These are phyloP conservation scores for Bryum argenteum DNA, from an alignment of 225 moss, liverwort and hornwort species.

Conservation along the genomic window DNA sequence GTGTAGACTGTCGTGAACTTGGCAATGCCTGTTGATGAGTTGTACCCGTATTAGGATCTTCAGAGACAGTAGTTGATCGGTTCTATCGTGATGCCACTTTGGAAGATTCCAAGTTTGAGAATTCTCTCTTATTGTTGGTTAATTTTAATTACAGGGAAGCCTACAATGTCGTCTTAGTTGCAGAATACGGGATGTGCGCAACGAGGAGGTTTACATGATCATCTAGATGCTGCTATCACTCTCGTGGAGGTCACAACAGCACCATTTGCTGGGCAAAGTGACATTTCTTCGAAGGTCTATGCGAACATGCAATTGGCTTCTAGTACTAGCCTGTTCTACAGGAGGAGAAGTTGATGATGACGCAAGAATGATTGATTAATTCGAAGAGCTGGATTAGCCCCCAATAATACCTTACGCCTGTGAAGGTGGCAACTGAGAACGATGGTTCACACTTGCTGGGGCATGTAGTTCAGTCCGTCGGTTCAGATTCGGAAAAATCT, in stretches of 20 bases:
- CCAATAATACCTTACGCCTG: slow-evolving; percentile 30
- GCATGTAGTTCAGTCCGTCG: slow-evolving; percentile 16
- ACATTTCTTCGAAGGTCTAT: slow-evolving; percentile 48
- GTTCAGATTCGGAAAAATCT: slow-evolving; percentile 13
- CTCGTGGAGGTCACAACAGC: slow-evolving; percentile 48
- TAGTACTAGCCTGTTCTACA: slow-evolving; percentile 49
- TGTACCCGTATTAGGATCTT: neutral
- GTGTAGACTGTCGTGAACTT: neutral
- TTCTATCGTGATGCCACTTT: slow-evolving; percentile 4
- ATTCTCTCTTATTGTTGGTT: slow-evolving; percentile 4
- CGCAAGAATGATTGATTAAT: slow-evolving; percentile 30
- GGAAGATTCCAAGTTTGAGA: slow-evolving; percentile 1
- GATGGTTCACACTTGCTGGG: slow-evolving; percentile 20
- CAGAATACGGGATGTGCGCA: slow-evolving; percentile 43
- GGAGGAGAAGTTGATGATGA: slow-evolving; percentile 60
- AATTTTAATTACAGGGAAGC: slow-evolving; percentile 32
- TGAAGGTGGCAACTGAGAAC: slow-evolving; percentile 28
- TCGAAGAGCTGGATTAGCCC: slow-evolving; percentile 24
- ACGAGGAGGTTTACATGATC: slow-evolving; percentile 33
- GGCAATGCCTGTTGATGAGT: slow-evolving; percentile 11
- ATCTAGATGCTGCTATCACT: slow-evolving; percentile 54
- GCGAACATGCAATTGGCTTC: slow-evolving; percentile 64
- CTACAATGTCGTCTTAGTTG: slow-evolving; percentile 16
- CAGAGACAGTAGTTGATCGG: neutral
- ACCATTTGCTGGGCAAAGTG: slow-evolving; percentile 50